Percentiles rank a stretch among this genome's conserved stretches.
phyloP scores from a whole-genome alignment of 2,329 filamentous ascomycete genomes.

The Blastomyces gilchristii region DNA sequence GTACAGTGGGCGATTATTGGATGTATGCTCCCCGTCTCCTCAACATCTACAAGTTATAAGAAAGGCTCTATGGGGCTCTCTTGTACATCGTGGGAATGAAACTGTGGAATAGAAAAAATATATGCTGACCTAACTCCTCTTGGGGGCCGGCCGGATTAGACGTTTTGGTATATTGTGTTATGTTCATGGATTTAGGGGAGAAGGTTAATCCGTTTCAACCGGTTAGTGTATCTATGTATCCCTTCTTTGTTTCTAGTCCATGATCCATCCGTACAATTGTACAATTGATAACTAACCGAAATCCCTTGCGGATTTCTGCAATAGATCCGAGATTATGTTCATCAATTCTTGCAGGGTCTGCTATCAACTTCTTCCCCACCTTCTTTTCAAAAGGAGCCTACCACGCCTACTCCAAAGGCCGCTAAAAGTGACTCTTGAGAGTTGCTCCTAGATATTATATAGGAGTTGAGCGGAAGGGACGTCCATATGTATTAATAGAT shows the following conservation, averaged over 20 bases:
- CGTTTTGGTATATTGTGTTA: slow-evolving; percentile 33
- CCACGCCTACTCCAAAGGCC: not conserved
- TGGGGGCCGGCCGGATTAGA: slow-evolving; percentile 21
- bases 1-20: slow-evolving; percentile 46
- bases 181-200: slow-evolving; percentile 38
- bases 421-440: not conserved
- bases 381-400: slow-evolving; percentile 5
- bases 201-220: slow-evolving; percentile 32
- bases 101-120: not conserved
- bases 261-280: not conserved
- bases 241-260: not conserved
- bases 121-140: slow-evolving; percentile 12
- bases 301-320: not conserved
- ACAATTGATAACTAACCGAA: not conserved
- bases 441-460: not conserved
- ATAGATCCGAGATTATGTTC: slow-evolving; percentile 5
- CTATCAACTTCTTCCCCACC: not conserved
- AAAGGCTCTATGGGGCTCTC: not conserved
- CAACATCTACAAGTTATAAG: not conserved
- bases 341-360: not conserved
- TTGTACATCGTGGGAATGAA: not conserved
- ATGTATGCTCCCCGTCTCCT: slow-evolving; percentile 32
- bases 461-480: not conserved
- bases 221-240: slow-evolving; percentile 21
- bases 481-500: not conserved